Base-by-base conservation (phyloP, 352 stramenopile genomes). In the Stephanocyclus meneghinianus region DNA sequence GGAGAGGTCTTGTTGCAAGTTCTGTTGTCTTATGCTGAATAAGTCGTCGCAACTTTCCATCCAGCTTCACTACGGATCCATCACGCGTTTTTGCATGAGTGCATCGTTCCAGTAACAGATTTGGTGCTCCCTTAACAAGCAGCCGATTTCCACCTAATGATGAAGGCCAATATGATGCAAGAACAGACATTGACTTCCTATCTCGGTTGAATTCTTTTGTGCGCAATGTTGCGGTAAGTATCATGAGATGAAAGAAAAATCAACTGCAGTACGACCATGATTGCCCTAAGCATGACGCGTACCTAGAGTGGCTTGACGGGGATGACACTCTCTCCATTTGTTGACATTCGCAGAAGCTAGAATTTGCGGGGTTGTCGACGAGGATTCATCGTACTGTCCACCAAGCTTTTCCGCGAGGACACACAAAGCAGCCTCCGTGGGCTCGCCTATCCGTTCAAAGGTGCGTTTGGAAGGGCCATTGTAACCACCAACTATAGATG, bases 61-160 rank as follows among this genome's bases (percentile, higher is more conserved):
- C 98, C 51, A 99, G 87, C 42, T 95, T 94, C 72, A 98, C 94
- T 16, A 98, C 83, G 6, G 80, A 94, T 7, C 97, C 97, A 81
- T 99, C 93, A 26, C 91, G 90, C 40, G 98, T 84, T 87, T 98
- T 95, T 13, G 98, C 90, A 82, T 92, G 88, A 16, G 93, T 95
- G 88, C 98, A 99, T 55, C 97, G 95, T 70, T 97, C 91, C 66
- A 99, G 88, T 1, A 99, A 83, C 15, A 96, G 92, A 85, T 99
- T 98, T 0, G 97, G 96, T 15, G 97, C 97, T 60, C 98, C 98
- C 91, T 99, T 99, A 13, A 99, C 97, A 45, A 99, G 95, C 16
- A 99, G 87, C 56, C 98, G 81, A 85, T 99, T 98, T 71, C 93
- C 90, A 15, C n/a, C 35, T 42, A 56, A 72, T 67, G 66, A 56